Percentiles rank a stretch among this genome's conserved stretches.
Evolutionary conservation across 2,329 filamentous ascomycete genomes (phyloP).

Genomic region (Claviceps arundinis): DNA sequence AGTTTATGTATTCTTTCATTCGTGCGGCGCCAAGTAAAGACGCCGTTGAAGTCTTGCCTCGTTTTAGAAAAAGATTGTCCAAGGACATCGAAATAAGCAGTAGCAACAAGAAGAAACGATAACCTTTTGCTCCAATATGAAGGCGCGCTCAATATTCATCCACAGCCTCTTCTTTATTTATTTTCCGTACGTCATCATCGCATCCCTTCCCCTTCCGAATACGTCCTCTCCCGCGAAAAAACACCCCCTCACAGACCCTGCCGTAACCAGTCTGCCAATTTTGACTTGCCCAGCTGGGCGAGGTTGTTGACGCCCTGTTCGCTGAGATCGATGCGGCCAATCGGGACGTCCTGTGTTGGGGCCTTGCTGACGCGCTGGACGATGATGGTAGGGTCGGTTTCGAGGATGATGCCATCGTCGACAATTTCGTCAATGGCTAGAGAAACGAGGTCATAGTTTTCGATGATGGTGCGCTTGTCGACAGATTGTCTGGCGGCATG

Average conservation of each 20-base stretch:
- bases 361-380: slow-evolving; percentile 85
- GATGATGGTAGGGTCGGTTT: slow-evolving; percentile 92
- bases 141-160: background rate
- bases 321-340: slow-evolving; percentile 89
- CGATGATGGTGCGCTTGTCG: slow-evolving; percentile 93
- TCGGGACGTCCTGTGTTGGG: slow-evolving; percentile 77
- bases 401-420: slow-evolving; percentile 90
- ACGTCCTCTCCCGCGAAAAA: background rate
- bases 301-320: slow-evolving; percentile 92
- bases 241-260: slow-evolving; percentile 50
- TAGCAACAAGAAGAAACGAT: background rate
- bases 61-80: background rate
- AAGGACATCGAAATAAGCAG: background rate
- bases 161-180: background rate
- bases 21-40: slow-evolving; percentile 14
- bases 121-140: background rate
- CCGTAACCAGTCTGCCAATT: slow-evolving; percentile 80
- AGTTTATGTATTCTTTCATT: slow-evolving; percentile 9
- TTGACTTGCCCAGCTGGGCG: slow-evolving; percentile 85
- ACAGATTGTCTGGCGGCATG: slow-evolving; percentile 60
- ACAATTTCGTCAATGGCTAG: slow-evolving; percentile 92
- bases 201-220: background rate
- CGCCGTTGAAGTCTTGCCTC: background rate
- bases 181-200: background rate
- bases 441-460: slow-evolving; percentile 95